Evolutionary conservation across 2,329 filamentous ascomycete species (phyloP).

Genomic region (Leptographium procerum): DNA sequence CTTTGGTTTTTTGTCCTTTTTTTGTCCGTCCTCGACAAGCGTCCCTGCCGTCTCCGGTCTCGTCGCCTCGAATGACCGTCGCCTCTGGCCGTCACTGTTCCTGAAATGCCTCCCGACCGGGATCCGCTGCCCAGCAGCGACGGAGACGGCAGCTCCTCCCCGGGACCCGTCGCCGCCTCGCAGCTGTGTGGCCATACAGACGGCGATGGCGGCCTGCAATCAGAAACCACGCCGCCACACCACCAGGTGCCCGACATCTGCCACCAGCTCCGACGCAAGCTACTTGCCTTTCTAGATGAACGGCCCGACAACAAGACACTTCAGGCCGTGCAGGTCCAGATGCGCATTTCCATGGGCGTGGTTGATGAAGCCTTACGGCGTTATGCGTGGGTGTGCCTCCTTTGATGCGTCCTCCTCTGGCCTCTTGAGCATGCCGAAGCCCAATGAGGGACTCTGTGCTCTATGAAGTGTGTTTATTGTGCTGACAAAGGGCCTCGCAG

Average conservation of each 20-base stretch:
- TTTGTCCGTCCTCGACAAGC: too few species aligned
- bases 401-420: not conserved
- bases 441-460: too few species aligned
- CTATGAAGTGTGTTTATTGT: not conserved
- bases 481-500: conserved; percentile 28
- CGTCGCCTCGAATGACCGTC: not conserved
- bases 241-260: conserved; percentile 26
- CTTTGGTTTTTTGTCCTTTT: not conserved
- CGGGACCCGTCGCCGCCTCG: not conserved
- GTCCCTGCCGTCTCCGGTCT: not conserved
- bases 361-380: conserved; percentile 62
- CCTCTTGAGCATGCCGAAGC: too few species aligned
- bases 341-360: conserved; percentile 58
- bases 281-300: conserved; percentile 55
- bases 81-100: not conserved
- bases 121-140: not conserved
- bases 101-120: not conserved
- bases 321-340: conserved; percentile 60
- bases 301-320: conserved; percentile 45
- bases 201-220: not conserved
- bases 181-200: not conserved
- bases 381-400: conserved; percentile 51
- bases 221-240: not conserved
- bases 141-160: not conserved
- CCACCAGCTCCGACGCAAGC: conserved; percentile 42